Evolutionary conservation across 495 filamentous ascomycete species (phyloP), one percentile per base, ranked within the genome.

Genomic region (Penicillium macrosclerotiorum): DNA sequence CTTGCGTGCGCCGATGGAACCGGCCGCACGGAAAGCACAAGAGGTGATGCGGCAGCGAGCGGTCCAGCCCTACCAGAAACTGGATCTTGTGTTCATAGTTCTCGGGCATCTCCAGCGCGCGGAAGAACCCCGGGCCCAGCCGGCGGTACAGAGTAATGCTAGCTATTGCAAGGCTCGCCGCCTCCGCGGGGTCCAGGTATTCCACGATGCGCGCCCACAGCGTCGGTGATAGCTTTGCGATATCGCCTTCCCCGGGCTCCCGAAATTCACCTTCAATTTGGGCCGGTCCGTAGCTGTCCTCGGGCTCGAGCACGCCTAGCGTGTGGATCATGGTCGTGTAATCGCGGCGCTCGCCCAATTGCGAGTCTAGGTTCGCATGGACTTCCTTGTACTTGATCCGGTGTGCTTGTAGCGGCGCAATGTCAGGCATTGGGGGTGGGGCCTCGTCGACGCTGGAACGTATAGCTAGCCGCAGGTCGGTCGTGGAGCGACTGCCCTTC

Each of bases 21-120:
- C 43, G 43, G 3, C 43, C 67, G 50, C 80, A 83, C n/a, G 72
- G 70, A 54, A 77, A 75, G 58, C 80, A 83, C 26, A 82, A 67
- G 17, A 83, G 66, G 43, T 82, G 76, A 27, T 67, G 54, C 0
- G 79, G 79, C 8, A 75, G 58, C 3, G 60, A 44, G 12, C 48
- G 47, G 47, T 82, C 77, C 38, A 81, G 61, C 0, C 50, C 37
- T 6, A 57, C 40, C 5, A 83, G 65, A 57, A 83, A 80, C 6
- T 66, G 57, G 20, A 69, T 52, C 27, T 67, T 72, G 35, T 73
- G 48, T 17, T 61, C 51, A 5, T 40, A 46, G 49, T 76, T 71
- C 8, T 73, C 52, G 4, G 71, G 67, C 13, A 50, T 22, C 16
- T 67, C 46, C 13, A 81, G 60, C 1, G 29, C 49, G 24, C 23